phyloP scores from a whole-genome alignment of 805 yeast genomes.

The Tetrapisispora namnaoensis region DNA sequence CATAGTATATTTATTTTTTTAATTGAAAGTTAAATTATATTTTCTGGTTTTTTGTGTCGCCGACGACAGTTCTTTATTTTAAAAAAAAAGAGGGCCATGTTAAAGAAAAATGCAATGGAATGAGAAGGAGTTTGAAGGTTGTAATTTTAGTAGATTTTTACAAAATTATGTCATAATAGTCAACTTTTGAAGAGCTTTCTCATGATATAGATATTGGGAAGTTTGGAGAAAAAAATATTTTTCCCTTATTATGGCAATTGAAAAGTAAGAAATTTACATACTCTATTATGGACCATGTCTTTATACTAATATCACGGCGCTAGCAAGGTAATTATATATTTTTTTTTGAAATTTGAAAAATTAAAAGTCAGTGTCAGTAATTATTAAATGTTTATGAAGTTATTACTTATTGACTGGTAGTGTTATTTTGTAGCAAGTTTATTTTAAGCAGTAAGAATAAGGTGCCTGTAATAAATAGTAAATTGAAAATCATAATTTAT shows the following conservation, averaged over 20 bases:
- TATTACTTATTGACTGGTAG: no score
- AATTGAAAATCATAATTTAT: no score
- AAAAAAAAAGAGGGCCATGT: conserved; percentile 1
- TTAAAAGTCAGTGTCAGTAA: no score
- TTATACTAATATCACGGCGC: background rate
- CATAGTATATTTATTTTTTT: no score
- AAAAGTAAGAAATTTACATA: background rate
- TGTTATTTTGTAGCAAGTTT: no score
- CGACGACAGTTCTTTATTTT: no score
- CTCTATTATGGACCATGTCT: background rate
- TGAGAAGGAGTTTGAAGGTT: no score
- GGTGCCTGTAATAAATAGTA: no score
- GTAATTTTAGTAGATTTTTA: background rate
- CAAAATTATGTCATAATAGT: background rate
- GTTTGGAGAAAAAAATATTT: background rate
- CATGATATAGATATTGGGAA: background rate
- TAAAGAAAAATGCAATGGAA: background rate
- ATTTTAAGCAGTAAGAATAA: no score
- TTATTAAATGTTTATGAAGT: no score
- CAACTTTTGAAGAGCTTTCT: background rate
- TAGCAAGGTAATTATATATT: background rate
- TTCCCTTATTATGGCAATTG: background rate
- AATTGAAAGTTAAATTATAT: no score
- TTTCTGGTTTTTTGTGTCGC: conserved; percentile 2
- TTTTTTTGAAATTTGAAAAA: no score